phyloP scores from a whole-genome alignment of 1,284 basidiomycete genomes.

The Leccinum fallax region DNA sequence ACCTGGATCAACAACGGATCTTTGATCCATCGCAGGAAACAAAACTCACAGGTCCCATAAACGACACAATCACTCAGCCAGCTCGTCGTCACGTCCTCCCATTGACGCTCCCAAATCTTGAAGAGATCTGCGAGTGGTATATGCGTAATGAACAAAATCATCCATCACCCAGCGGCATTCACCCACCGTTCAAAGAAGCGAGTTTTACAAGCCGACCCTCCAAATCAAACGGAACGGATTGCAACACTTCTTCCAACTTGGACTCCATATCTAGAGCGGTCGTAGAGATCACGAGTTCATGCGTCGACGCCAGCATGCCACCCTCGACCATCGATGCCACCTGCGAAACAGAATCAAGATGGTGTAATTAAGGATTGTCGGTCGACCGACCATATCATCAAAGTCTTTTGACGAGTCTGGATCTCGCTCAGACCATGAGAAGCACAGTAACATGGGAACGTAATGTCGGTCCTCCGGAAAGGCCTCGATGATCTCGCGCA shows the following conservation, averaged over 20 bases:
- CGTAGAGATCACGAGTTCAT: slow-evolving; percentile 51
- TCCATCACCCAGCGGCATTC: neutral
- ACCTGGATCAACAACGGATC: slow-evolving; percentile 5
- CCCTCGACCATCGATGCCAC: slow-evolving; percentile 47
- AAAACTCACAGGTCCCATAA: slow-evolving; percentile 52
- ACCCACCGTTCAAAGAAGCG: slow-evolving; percentile 50
- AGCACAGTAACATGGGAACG: slow-evolving; percentile 56
- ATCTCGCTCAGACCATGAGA: slow-evolving; percentile 57
- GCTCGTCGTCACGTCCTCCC: slow-evolving; percentile 49
- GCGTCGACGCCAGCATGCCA: slow-evolving; percentile 43
- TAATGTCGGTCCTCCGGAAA: slow-evolving; percentile 58
- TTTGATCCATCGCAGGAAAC: neutral
- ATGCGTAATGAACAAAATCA: slow-evolving; percentile 2
- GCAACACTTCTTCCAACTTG: slow-evolving; percentile 49
- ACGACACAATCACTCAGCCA: slow-evolving; percentile 58
- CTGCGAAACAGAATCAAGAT: slow-evolving; percentile 35
- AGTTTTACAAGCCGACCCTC: slow-evolving; percentile 55
- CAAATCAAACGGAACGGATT: slow-evolving; percentile 50
- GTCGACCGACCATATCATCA: slow-evolving; percentile 48
- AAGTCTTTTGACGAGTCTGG: slow-evolving; percentile 46
- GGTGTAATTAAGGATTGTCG: neutral
- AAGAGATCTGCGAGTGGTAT: slow-evolving; percentile 44
- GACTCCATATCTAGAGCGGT: slow-evolving; percentile 55
- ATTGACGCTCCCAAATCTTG: slow-evolving; percentile 48
- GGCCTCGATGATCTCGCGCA: slow-evolving; percentile 60